Percentiles rank a stretch among this genome's conserved stretches.
phyloP scores from a whole-genome alignment of 345 rosid genomes.

The Gynandropsis gynandra region DNA sequence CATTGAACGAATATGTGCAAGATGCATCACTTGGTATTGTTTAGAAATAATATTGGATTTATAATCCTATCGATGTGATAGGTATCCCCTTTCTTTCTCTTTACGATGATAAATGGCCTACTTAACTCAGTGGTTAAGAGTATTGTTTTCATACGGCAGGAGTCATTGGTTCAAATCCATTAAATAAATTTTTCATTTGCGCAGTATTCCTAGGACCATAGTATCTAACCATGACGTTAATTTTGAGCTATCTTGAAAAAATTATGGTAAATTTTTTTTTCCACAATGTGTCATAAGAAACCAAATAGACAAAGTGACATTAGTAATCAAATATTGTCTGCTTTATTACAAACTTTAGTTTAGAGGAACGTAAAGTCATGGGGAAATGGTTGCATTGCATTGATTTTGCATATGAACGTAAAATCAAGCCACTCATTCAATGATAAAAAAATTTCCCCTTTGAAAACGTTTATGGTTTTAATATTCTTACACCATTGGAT shows the following conservation, averaged over 20 bases:
- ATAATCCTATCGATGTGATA: background rate
- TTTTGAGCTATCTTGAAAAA: too few species aligned
- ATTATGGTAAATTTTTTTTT: too few species aligned
- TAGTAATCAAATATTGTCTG: too few species aligned
- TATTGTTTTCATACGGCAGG: too few species aligned
- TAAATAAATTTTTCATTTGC: too few species aligned
- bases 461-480: background rate
- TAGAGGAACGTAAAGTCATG: background rate
- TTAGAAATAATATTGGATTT: background rate
- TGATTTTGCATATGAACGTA: background rate
- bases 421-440: background rate
- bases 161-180: too few species aligned
- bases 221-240: too few species aligned
- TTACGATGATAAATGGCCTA: background rate
- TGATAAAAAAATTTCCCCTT: background rate
- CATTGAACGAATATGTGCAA: too few species aligned
- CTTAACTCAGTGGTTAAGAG: background rate
- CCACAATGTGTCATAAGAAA: background rate
- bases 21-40: background rate
- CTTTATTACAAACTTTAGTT: background rate
- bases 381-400: background rate
- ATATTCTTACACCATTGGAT: background rate
- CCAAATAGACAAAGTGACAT: background rate
- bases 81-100: background rate
- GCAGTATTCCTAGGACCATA: too few species aligned